Conservation (phyloP, 1,284 basidiomycete species). For the Irpex lacteus region DNA sequence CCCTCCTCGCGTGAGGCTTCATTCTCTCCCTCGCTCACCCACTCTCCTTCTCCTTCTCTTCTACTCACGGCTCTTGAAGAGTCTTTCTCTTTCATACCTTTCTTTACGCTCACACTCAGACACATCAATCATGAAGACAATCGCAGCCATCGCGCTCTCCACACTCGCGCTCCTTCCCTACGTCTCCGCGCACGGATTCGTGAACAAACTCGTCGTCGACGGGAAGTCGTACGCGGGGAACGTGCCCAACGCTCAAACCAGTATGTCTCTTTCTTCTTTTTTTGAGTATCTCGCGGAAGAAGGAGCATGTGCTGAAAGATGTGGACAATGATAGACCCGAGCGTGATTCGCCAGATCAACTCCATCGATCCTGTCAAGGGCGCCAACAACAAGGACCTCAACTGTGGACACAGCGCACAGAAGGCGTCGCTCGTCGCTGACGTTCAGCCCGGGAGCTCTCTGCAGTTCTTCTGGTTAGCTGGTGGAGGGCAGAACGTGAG, state of each 20-base stretch:
- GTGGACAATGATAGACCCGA: conserved; percentile 11
- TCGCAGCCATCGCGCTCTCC: conserved; percentile 16
- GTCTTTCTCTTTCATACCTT: neutral
- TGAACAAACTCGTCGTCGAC: conserved; percentile 51
- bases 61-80: neutral
- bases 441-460: conserved; percentile 38
- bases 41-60: neutral
- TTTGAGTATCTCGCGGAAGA: too few species aligned
- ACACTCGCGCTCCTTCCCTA: conserved; percentile 22
- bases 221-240: conserved; percentile 55
- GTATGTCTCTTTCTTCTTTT: conserved; percentile 37
- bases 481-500: conserved; percentile 34
- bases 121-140: conserved; percentile 14
- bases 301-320: too few species aligned
- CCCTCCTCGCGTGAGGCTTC: neutral
- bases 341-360: conserved; percentile 27
- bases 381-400: conserved; percentile 33
- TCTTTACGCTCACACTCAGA: neutral
- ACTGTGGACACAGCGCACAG: conserved; percentile 41
- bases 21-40: neutral
- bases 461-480: conserved; percentile 55
- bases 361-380: conserved; percentile 40
- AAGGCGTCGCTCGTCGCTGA: conserved; percentile 33
- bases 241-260: conserved; percentile 37
- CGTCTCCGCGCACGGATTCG: conserved; percentile 59